Base-by-base conservation (phyloP, 176 grass and related monocot genomes). In the Cenchrus americanus region DNA sequence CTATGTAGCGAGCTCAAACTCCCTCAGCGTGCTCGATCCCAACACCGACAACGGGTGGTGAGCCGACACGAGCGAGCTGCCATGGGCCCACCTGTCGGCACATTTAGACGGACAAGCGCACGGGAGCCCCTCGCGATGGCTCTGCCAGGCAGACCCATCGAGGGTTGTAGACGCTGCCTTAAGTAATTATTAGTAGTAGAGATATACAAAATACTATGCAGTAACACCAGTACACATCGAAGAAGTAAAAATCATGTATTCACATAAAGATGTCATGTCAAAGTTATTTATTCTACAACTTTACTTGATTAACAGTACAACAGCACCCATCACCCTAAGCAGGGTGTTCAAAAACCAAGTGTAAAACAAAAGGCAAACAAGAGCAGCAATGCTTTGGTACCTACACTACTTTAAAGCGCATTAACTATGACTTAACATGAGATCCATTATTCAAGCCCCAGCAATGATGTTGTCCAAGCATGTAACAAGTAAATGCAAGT, bases 271-370 rank as follows among this genome's bases (percentile, higher is more conserved):
- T 46, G 66, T 22, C 43, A 14, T 73, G 41, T 18, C 13, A 14
- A 47, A 75, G 30, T 67, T 67, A 22, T 55, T 66, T 49, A 54
- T 8, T 22, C 23, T 73, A 73, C 59, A 66, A 49, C 21, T 53
- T 65, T 34, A 24, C 32, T 59, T 65, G 17, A 57, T 74, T 69
- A 69, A 78, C 18, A 78, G 51, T 64, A 77, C 10, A 44, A 37
- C 62, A 23, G 40, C 53, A 80, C 22, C 53, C 40, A 73, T 78
- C 42, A 82, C 14, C 24, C 48, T 63, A 71, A 44, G 54, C 1
- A 77, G 76, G 54, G n/a, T 48, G 69, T 62, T n/a, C 40, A 82
- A 79, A 40, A 86, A 79, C 42, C 77, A 46, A 73, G 14, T 59
- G 14, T 13, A 46, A 88, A 84, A 21, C 14, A 19, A 66, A 66